Conservation (phyloP, 176 grass and related monocot species). For the Stipa capillata region DNA sequence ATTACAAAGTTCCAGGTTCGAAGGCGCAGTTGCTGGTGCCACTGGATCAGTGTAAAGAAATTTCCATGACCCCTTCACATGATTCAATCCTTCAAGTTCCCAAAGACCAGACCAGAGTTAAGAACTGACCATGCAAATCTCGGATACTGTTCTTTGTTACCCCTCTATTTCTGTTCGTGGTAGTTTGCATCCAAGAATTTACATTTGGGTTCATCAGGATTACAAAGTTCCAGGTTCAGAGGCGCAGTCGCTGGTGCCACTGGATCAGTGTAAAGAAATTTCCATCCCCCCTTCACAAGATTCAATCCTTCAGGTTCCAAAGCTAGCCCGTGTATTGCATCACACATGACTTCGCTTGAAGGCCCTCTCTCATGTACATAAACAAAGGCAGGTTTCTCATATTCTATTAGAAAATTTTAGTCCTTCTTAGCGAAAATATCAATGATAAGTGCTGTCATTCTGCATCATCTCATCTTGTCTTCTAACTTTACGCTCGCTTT, state of each 20-base stretch:
- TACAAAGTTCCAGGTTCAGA: not conserved
- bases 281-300: not conserved
- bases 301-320: not conserved
- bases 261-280: not conserved
- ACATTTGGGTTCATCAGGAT: conserved; percentile 15
- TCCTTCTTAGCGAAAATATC: not conserved
- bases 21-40: not conserved
- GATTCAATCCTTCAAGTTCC: no score
- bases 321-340: not conserved
- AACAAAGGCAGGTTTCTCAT: not conserved
- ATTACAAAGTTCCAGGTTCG: not conserved
- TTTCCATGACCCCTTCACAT: not conserved
- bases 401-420: not conserved
- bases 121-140: not conserved
- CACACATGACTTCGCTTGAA: not conserved
- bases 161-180: not conserved
- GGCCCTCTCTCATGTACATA: not conserved
- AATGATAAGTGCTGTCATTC: not conserved
- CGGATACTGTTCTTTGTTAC: not conserved
- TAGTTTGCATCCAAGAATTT: conserved; percentile 9
- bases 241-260: not conserved
- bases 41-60: not conserved
- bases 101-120: not conserved
- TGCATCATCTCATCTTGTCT: not conserved
- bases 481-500: not conserved